These are phyloP conservation scores for Aspergillus pseudotamarii DNA, from an alignment of 2,329 filamentous ascomycete species.

Conservation along the genomic window DNA sequence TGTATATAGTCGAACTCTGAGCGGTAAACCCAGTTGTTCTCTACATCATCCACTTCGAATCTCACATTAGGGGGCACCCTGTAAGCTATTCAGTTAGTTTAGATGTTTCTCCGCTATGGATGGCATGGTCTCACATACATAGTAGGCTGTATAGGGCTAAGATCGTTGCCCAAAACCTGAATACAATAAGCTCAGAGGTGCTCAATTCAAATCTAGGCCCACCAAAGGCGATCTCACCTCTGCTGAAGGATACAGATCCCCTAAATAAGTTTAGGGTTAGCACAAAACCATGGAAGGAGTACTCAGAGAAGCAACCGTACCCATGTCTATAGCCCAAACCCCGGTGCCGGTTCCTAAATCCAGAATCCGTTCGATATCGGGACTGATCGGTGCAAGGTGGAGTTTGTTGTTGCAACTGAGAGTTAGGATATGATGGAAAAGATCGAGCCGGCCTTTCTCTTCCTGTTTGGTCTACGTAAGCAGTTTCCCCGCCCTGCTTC, in stretches of 20 bases:
- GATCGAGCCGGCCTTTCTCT: not conserved
- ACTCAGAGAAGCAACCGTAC: not conserved
- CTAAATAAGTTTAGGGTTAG: not conserved
- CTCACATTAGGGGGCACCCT: conserved; percentile 5
- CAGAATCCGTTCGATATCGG: not conserved
- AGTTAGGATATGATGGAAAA: not conserved
- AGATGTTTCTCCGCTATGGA: not conserved
- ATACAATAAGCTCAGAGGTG: not conserved
- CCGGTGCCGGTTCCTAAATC: not conserved
- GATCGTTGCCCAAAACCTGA: not conserved
- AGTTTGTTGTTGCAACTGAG: not conserved
- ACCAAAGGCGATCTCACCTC: not conserved
- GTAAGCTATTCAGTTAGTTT: not conserved
- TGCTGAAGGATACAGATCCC: not conserved
- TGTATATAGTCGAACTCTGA: conserved; percentile 13
- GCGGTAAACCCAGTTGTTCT: conserved; percentile 7
- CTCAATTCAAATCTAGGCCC: not conserved
- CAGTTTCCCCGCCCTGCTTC: not conserved
- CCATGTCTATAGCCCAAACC: not conserved
- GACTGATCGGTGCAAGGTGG: not conserved
- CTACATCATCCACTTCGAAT: conserved; percentile 15
- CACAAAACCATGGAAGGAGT: not conserved
- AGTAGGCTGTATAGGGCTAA: not conserved
- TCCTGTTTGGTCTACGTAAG: not conserved
- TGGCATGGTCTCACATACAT: not conserved